Percentiles rank a stretch among this genome's conserved stretches.
Conservation (phyloP, 2,329 filamentous ascomycete genomes). For the Didymosphaeria variabile region DNA sequence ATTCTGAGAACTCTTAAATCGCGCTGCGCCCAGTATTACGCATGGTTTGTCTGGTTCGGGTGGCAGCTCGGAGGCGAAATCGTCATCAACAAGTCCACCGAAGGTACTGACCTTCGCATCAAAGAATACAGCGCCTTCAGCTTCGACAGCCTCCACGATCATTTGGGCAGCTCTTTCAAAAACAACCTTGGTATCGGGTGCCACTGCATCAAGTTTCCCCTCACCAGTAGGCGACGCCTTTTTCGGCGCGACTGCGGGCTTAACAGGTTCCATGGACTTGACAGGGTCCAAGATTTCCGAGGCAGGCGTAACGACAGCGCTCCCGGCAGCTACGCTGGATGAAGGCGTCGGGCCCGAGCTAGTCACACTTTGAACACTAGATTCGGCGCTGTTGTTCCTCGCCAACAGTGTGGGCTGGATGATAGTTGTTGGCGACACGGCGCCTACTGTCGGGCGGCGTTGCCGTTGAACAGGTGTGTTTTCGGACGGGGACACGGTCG, state of each 20-base stretch:
- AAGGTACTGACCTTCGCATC: constrained; percentile 51
- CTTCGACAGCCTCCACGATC: constrained; percentile 50
- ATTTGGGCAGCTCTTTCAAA: constrained; percentile 50
- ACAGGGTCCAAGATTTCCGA: constrained; percentile 32
- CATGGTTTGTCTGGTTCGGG: constrained; percentile 47
- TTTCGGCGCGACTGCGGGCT: constrained; percentile 31
- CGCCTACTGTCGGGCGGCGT: constrained; percentile 28
- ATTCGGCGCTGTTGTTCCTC: constrained; percentile 32
- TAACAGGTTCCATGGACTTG: constrained; percentile 23
- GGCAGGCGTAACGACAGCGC: constrained; percentile 30
- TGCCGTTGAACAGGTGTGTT: constrained; percentile 27
- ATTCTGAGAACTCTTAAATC: constrained; percentile 29
- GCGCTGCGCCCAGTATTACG: constrained; percentile 38
- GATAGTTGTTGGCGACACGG: constrained; percentile 12
- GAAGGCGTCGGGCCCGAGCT: constrained; percentile 30
- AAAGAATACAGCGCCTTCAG: constrained; percentile 50
- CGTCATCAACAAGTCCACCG: constrained; percentile 48
- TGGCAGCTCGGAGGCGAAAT: constrained; percentile 40
- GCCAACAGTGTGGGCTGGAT: constrained; percentile 27
- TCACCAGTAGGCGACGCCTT: constrained; percentile 33
- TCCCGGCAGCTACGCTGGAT: constrained; percentile 28
- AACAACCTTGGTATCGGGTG: constrained; percentile 44
- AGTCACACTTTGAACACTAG: constrained; percentile 28
- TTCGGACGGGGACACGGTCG: constrained; percentile 23
- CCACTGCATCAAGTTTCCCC: constrained; percentile 32